These are phyloP conservation scores for Pyrus betulifolia DNA, from an alignment of 306 rosid genomes.

Conservation along the genomic window DNA sequence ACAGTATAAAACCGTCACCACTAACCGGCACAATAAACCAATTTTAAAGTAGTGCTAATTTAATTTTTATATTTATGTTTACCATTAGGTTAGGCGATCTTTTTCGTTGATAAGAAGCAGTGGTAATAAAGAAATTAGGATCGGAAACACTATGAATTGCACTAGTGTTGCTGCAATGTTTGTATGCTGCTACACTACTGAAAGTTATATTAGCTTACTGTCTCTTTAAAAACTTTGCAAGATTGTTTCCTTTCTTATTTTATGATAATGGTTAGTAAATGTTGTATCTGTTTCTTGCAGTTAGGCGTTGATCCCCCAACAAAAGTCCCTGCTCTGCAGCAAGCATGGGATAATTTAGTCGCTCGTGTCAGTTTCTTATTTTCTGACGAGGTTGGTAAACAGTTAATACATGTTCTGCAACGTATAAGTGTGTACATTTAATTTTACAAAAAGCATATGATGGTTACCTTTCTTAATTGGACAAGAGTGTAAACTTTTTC, in stretches of 20 bases:
- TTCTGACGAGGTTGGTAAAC: slow-evolving; percentile 59
- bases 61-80: no score
- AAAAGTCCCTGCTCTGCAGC: slow-evolving; percentile 38
- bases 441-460: not conserved
- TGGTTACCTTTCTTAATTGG: not conserved
- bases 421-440: not conserved
- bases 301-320: slow-evolving; percentile 45
- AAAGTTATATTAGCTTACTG: not conserved
- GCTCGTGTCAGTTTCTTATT: slow-evolving; percentile 42
- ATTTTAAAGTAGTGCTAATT: no score
- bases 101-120: no score
- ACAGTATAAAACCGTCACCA: no score
- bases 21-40: no score
- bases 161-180: no score
- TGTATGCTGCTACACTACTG: not conserved
- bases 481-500: not conserved
- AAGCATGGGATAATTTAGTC: slow-evolving; percentile 52
- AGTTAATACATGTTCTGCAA: not conserved
- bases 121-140: no score
- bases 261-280: slow-evolving; percentile 6
- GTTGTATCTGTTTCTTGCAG: slow-evolving; percentile 38
- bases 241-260: not conserved
- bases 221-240: not conserved
- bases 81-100: no score
- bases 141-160: no score